A percentile compares a stretch with the other conserved stretches of the same genome.
These are phyloP conservation scores for Phytophthora macrochlamydospora DNA, from an alignment of 352 stramenopile genomes.

Conservation along the genomic window DNA sequence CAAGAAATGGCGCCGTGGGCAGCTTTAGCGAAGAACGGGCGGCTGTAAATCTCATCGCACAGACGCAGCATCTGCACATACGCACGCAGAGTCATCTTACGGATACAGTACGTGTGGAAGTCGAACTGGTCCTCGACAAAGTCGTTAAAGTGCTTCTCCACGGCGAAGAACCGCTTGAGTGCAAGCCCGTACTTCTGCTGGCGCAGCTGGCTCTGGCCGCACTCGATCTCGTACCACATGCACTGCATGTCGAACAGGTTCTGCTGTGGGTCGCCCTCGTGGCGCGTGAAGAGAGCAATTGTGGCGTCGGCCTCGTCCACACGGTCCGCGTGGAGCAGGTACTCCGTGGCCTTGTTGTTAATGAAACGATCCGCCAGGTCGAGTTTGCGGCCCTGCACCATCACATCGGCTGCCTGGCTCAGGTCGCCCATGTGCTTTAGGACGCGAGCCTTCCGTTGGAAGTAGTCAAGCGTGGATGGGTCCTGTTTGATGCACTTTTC, in stretches of 20 bases:
- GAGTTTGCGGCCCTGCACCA: constrained; percentile 93
- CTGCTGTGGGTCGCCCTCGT: constrained; percentile 96
- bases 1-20: constrained; percentile 89
- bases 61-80: constrained; percentile 96
- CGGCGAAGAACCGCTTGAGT: constrained; percentile 94
- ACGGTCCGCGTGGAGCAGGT: constrained; percentile 93
- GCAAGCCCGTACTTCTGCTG: constrained; percentile 80
- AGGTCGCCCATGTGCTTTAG: constrained; percentile 95
- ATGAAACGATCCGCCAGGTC: constrained; percentile 98
- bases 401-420: constrained; percentile 87
- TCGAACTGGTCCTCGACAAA: constrained; percentile 99
- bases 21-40: constrained; percentile 89
- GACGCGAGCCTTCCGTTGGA: constrained; percentile 93
- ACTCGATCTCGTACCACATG: constrained; percentile 98
- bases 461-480: constrained; percentile 93
- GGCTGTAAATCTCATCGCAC: constrained; percentile 92
- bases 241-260: constrained; percentile 99
- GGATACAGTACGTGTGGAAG: constrained; percentile 99
- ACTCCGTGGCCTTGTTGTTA: constrained; percentile 99
- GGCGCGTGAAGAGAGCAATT: constrained; percentile 96
- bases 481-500: constrained; percentile 94
- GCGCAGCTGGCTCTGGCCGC: constrained; percentile 61
- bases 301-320: constrained; percentile 93
- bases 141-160: constrained; percentile 98
- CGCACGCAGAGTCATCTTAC: constrained; percentile 96